These are phyloP conservation scores for Lactarius deliciosus DNA, from an alignment of 768 basidiomycete species.

Conservation along the genomic window DNA sequence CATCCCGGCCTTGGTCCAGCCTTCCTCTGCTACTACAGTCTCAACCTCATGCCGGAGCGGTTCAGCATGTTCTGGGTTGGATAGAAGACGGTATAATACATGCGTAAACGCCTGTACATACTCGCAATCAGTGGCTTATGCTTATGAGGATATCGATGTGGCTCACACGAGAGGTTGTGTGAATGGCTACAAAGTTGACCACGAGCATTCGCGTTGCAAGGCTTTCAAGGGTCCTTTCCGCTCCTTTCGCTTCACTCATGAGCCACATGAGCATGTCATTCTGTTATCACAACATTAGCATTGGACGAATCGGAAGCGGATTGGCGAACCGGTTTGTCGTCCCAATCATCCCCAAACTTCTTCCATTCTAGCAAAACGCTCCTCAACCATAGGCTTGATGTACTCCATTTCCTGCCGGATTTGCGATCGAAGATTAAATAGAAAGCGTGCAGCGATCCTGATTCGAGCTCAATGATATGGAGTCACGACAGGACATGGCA, in stretches of 20 bases:
- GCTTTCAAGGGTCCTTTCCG: constrained; percentile 35
- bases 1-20: constrained; percentile 21
- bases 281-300: constrained; percentile 28
- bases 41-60: constrained; percentile 32
- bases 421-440: constrained; percentile 4
- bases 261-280: constrained; percentile 46
- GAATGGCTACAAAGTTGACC: constrained; percentile 42
- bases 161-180: constrained; percentile 38
- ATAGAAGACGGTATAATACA: constrained; percentile 30
- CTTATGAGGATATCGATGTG: neutral
- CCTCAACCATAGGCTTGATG: constrained; percentile 12
- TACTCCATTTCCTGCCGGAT: neutral
- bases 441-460: neutral
- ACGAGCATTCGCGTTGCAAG: constrained; percentile 37
- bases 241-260: constrained; percentile 37
- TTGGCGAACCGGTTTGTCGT: constrained; percentile 12
- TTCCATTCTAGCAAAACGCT: neutral
- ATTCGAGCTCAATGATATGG: neutral
- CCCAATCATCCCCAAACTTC: constrained; percentile 13
- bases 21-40: constrained; percentile 26
- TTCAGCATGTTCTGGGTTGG: constrained; percentile 30
- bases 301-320: neutral
- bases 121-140: neutral
- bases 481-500: too few species aligned
- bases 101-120: constrained; percentile 10